Base-by-base conservation (phyloP, 805 yeast genomes). In the Sugiyamaella chiloensis region DNA sequence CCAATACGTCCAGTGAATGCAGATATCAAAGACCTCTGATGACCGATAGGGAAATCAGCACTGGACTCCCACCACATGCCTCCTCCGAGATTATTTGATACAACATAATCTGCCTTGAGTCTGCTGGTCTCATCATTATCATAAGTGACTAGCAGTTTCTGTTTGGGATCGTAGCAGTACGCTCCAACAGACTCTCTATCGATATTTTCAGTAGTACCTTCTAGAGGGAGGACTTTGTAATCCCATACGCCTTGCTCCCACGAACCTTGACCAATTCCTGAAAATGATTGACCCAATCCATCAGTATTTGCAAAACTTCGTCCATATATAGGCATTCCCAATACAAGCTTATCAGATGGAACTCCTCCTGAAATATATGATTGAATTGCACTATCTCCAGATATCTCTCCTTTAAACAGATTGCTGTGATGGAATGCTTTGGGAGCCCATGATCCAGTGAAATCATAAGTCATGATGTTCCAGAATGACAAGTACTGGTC, bases 41-140 rank as follows among this genome's bases (percentile, higher is more conserved):
- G 55, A 5, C 23, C 43, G 11, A 44, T 40, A 2, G 55, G 52
- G 2, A 65, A 58, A 59, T 88, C 96, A 1, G 96, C 96, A 48
- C 83, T 75, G 0, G 96, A 83, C 58, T 91, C 97, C 98, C 98
- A 91, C 83, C 87, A 90, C 79, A 93, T 82, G 0, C 86, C 96
- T 0, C 99, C 98, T 0, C 83, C 95, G 7, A 89, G 66, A 0
- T 69, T 59, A 5, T 68, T 63, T 17, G 64, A 55, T 32, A 53
- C 56, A 5, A 84, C 79, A 56, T 78, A 88, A 24, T 68, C 57
- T 0, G 87, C 88, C 62, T 91, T 93, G 14, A 57, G 56, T 6
- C 61, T 57, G 2, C 76, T 78, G 1, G 83, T 72, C 3, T 70
- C 67, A 0, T 69, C 70, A 52, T 76, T 83, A 61, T 91, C 99